Base-by-base conservation (phyloP, 140 eudicot species). In the Ambrosia hybrid region DNA sequence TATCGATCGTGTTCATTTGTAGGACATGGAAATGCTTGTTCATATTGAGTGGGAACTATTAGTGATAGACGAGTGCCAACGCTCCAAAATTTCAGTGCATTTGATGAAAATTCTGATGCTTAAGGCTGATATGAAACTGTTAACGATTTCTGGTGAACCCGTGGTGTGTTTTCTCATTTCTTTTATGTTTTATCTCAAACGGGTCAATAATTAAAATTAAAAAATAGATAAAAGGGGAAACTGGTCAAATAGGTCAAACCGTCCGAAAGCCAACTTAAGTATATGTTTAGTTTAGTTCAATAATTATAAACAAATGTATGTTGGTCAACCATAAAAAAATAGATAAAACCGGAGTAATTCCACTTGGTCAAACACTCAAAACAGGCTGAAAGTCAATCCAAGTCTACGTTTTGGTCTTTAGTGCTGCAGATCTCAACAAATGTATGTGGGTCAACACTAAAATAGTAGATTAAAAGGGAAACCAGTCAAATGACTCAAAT, bases 11-110 rank as follows among this genome's bases (percentile, higher is more conserved):
- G 0, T 13, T 51, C 15, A 63, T 45, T 65, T 68, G 51, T 71
- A 80, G 88, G 88, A 80, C 49, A 11, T 69, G 48, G 81, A 76
- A 36, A 13, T 30, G 30, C 56, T 84, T 45, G 75, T 73, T 52
- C 69, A 59, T 41, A 73, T 84, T 57, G 74, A 81, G 45, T 84
- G 88, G 88, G 83, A 78, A 48, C 74, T 51, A 8, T 39, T 84
- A 45, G 70, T 84, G 43, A 37, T 80, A 49, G 88, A 84, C 37
- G 83, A 84, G 79, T 80, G 83, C 77, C 80, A 80, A 77, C 78
- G 70, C 34, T 61, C 59, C 41, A 2, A 8, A 62, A 59, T 76
- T 51, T 73, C 39, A 3, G 55, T 7, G 21, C 76, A 67, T 53
- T 51, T 73, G 3, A 51, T 43, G 12, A 36, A 68, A 59, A n/a